Percentiles rank a stretch among this genome's conserved stretches.
Conservation (phyloP, 140 eudicot species). For the Ambrosia hybrid region DNA sequence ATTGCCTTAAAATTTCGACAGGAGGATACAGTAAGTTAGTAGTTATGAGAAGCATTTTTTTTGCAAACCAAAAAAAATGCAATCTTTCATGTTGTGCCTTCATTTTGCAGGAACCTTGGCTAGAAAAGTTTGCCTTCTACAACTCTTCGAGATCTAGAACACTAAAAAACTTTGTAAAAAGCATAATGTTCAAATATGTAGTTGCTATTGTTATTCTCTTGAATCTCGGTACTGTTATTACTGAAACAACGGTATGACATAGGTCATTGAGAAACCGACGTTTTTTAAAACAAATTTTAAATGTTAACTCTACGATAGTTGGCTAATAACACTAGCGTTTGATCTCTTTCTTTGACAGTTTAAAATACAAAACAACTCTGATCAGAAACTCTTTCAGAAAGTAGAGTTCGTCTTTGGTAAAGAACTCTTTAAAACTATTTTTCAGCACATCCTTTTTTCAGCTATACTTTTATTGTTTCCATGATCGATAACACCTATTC, state of each 20-base stretch:
- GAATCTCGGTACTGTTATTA: conserved; percentile 74
- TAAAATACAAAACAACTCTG: conserved; percentile 78
- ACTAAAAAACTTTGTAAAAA: conserved; percentile 61
- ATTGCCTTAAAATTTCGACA: conserved; percentile 81
- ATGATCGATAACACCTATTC: too few relatives aligned
- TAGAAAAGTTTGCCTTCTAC: too few relatives aligned
- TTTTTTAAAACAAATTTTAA: not conserved
- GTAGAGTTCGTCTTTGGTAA: conserved; percentile 90
- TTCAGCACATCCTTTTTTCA: too few relatives aligned
- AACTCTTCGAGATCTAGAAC: not conserved
- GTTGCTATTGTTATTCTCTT: conserved; percentile 61
- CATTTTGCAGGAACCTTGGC: too few relatives aligned
- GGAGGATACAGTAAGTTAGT: not conserved
- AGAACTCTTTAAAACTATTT: conserved; percentile 12
- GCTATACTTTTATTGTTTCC: too few relatives aligned
- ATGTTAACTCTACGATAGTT: conserved; percentile 10
- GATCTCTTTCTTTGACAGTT: conserved; percentile 50
- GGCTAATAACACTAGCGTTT: conserved; percentile 14
- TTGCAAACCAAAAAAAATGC: not conserved
- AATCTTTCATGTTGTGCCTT: not conserved
- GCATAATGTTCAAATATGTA: conserved; percentile 58
- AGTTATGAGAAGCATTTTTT: conserved; percentile 3
- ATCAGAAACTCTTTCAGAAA: conserved; percentile 77
- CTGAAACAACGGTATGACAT: conserved; percentile 79
- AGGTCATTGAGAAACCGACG: conserved; percentile 2